Evolutionary conservation across 176 grass and related monocot genomes (phyloP), one percentile per base, ranked within the genome.

Genomic region (Dendrocalamus sinicus): DNA sequence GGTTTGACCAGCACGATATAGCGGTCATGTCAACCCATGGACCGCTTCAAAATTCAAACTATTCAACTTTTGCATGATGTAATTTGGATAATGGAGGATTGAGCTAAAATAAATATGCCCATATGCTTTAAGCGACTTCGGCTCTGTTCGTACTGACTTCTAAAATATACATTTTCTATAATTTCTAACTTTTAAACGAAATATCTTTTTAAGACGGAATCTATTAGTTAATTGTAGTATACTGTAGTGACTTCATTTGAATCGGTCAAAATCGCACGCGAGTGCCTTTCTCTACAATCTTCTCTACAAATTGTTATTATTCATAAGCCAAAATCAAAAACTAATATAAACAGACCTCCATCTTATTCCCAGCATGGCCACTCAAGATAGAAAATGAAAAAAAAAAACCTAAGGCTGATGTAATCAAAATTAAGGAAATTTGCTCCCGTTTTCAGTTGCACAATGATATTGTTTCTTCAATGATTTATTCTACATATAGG

Each of bases 21-120:
- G 67, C 65, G 55, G 32, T 60, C 70, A 51, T 84, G 68, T 79
- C 87, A 84, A 84, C 76, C 73, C 11, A 17, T 40, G 26, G 82
- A 75, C 48, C 78, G 28, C 35, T 74, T 80, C 24, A 47, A 59
- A 23, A 17, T 40, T 77, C 44, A 46, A 57, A 35, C n/a, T 12
- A 44, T 45, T 8, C 62, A n/a, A 6, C 12, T 4, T 53, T 30
- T 15, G 8, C 7, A 51, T 57, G 23, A 22, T 45, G n/a, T 45
- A 75, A 12, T 19, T 73, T 44, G 26, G 48, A 17, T 12, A 32
- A 44, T 5, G 9, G 48, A 45, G 10, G 23, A 46, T 55, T 9
- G 8, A 61, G 48, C 30, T 80, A 44, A 72, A 80, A 43, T 64
- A 41, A 57, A 23, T 60, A 60, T n/a, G 12, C 15, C 57, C 40